Conservation (phyloP, 1,284 basidiomycete species). For the Flammula alnicola region DNA sequence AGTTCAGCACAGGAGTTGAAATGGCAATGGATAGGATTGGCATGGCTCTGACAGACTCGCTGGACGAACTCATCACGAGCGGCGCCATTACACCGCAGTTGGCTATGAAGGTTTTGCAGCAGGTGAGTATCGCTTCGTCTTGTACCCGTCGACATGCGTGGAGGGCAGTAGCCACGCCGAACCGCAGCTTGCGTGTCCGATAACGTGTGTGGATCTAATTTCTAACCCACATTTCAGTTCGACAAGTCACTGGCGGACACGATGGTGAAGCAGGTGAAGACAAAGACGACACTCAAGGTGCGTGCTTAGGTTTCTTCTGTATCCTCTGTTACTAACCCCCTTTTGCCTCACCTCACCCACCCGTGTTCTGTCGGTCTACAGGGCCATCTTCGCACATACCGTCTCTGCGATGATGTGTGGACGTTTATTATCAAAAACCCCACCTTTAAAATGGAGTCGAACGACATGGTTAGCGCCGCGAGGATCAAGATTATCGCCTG, state of each 20-base stretch:
- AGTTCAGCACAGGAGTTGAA: conserved; percentile 47
- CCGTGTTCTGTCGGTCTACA: conserved; percentile 38
- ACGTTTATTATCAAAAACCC: conserved; percentile 94
- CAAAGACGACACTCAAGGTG: conserved; percentile 90
- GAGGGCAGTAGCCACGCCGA: neutral
- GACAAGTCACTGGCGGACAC: conserved; percentile 93
- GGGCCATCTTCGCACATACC: conserved; percentile 91
- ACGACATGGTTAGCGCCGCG: conserved; percentile 75
- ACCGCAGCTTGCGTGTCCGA: neutral
- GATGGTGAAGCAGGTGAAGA: conserved; percentile 90
- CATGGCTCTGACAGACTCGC: conserved; percentile 96
- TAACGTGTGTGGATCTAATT: neutral
- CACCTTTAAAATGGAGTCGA: conserved; percentile 93
- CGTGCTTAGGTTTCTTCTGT: conserved; percentile 20
- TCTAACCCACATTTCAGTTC: conserved; percentile 60
- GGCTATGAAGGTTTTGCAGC: conserved; percentile 95
- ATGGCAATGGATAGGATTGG: conserved; percentile 72
- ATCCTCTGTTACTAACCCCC: too few relatives aligned
- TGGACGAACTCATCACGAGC: conserved; percentile 97
- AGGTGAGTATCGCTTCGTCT: conserved; percentile 58
- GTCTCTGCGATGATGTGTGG: conserved; percentile 97
- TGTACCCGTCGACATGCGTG: conserved; percentile 40
- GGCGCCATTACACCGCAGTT: conserved; percentile 97
- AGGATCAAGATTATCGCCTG: conserved; percentile 96
- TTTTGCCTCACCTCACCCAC: too few relatives aligned